phyloP scores from a whole-genome alignment of 768 basidiomycete species.

The Mrakia blollopis region DNA sequence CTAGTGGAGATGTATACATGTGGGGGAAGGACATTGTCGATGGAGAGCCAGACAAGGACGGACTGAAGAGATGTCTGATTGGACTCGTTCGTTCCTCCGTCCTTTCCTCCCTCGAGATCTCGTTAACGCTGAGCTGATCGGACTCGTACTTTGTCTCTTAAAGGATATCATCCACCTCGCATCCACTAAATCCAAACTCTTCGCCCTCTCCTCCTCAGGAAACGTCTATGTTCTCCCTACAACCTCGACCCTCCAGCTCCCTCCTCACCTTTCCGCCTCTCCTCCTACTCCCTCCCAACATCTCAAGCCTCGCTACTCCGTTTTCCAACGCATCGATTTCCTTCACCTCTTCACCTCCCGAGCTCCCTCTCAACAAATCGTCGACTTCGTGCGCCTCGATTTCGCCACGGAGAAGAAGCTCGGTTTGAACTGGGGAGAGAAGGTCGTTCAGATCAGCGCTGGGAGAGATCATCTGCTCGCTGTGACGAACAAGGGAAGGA shows the following conservation, averaged over 20 bases:
- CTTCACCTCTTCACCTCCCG: slow-evolving; percentile 24
- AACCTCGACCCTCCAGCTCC: not conserved
- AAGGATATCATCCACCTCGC: slow-evolving; percentile 27
- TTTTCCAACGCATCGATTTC: slow-evolving; percentile 18
- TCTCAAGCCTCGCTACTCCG: slow-evolving; percentile 5
- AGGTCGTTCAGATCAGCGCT: slow-evolving; percentile 18
- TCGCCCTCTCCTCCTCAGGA: slow-evolving; percentile 23
- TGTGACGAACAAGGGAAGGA: slow-evolving; percentile 18
- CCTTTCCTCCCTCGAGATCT: not conserved
- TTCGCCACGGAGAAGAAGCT: not conserved
- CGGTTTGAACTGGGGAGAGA: slow-evolving; percentile 2
- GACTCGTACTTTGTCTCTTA: not conserved
- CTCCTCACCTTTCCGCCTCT: not conserved
- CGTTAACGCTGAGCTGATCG: not conserved
- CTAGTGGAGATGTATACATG: slow-evolving; percentile 29
- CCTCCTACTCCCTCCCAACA: not conserved
- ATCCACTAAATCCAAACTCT: slow-evolving; percentile 27
- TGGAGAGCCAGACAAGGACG: slow-evolving; percentile 16
- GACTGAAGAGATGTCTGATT: slow-evolving; percentile 25
- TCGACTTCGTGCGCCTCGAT: slow-evolving; percentile 24
- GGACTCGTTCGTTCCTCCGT: slow-evolving; percentile 9
- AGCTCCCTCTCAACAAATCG: slow-evolving; percentile 9
- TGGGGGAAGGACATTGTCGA: slow-evolving; percentile 28
- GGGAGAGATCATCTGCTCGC: slow-evolving; percentile 28
- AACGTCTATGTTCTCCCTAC: slow-evolving; percentile 30